These are phyloP conservation scores for Ceratobasidium papillatum DNA, from an alignment of 1,284 basidiomycete genomes.

Conservation along the genomic window DNA sequence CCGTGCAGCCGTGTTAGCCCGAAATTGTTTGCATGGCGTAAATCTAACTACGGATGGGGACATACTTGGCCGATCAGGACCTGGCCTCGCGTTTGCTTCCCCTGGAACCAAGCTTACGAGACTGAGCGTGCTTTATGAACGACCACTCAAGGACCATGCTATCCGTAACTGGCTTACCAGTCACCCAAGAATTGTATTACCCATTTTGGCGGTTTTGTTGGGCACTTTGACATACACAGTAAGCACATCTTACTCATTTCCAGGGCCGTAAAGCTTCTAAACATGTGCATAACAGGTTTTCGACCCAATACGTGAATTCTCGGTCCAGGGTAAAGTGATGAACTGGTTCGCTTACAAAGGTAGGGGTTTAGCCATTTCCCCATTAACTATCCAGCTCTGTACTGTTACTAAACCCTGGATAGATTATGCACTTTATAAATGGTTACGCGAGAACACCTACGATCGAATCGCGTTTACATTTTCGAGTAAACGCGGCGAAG, in stretches of 20 bases:
- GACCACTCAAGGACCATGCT: conserved; percentile 78
- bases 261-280: conserved; percentile 13
- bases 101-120: conserved; percentile 58
- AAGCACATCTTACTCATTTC: conserved; percentile 50
- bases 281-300: conserved; percentile 68
- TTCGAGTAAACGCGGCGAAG: conserved; percentile 32
- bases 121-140: conserved; percentile 74
- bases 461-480: conserved; percentile 57
- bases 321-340: conserved; percentile 83
- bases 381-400: not conserved
- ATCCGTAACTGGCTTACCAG: conserved; percentile 83
- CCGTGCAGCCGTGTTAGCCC: conserved; percentile 80
- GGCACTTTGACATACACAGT: conserved; percentile 91
- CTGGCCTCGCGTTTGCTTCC: conserved; percentile 45
- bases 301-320: conserved; percentile 88
- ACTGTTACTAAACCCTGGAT: conserved; percentile 16
- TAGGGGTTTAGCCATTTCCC: conserved; percentile 49
- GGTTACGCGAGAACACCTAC: conserved; percentile 68
- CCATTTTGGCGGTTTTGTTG: conserved; percentile 85
- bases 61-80: conserved; percentile 28
- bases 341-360: conserved; percentile 83
- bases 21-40: conserved; percentile 85
- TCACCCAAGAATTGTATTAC: conserved; percentile 89
- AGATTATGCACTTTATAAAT: conserved; percentile 73
- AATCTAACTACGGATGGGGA: conserved; percentile 54